These are phyloP conservation scores for Erythrobasidium yunnanense DNA, from an alignment of 768 basidiomycete genomes.

Conservation along the genomic window DNA sequence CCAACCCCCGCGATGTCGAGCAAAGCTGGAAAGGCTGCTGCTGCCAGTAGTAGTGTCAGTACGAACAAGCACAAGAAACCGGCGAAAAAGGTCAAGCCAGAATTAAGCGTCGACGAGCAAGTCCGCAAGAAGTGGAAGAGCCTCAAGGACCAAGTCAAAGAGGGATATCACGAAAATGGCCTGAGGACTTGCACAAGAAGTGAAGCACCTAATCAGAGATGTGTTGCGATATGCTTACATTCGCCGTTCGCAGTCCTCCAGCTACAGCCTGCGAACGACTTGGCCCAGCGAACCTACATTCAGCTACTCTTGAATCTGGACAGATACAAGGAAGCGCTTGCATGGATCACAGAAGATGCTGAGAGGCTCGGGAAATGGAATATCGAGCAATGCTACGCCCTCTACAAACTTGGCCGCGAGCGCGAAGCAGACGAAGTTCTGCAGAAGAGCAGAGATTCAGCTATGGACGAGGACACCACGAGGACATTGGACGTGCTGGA, in stretches of 20 bases:
- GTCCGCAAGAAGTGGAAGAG: conserved; percentile 24
- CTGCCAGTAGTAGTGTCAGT: not conserved
- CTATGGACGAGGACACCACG: conserved; percentile 28
- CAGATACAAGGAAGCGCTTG: conserved; percentile 40
- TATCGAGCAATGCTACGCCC: conserved; percentile 42
- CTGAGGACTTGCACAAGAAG: conserved; percentile 42
- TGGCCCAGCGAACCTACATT: conserved; percentile 40
- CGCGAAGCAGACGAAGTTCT: conserved; percentile 40
- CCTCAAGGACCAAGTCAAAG: conserved; percentile 43
- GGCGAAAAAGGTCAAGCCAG: conserved; percentile 16
- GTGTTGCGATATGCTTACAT: not conserved
- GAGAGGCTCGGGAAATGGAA: conserved; percentile 23
- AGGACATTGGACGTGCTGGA: conserved; percentile 41
- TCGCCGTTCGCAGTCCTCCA: conserved; percentile 43
- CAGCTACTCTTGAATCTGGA: conserved; percentile 45
- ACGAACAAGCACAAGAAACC: conserved; percentile 20
- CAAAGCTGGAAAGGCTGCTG: no score
- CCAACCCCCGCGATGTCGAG: not conserved
- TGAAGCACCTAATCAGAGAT: no score
- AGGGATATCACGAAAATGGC: conserved; percentile 40
- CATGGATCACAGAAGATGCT: conserved; percentile 26
- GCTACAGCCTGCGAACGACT: conserved; percentile 36
- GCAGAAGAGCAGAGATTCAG: conserved; percentile 24
- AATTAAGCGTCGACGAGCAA: conserved; percentile 1
- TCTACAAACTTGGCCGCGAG: conserved; percentile 43